Conservation (phyloP, 768 basidiomycete genomes). For the Hericium alpestre region DNA sequence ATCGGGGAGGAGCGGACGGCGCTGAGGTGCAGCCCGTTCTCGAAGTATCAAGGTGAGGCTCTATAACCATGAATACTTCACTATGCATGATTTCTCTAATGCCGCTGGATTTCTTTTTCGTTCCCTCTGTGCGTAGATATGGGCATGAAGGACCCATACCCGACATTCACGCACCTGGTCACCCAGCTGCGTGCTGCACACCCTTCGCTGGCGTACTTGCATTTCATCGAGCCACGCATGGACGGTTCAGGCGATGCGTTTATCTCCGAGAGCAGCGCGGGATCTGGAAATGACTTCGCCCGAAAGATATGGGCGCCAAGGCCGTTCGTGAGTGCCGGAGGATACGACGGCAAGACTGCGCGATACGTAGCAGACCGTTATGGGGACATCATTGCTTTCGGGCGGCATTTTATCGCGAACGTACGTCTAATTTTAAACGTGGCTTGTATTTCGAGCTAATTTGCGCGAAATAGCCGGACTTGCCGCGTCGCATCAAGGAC, state of each 20-base stretch:
- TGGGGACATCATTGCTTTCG: slow-evolving; percentile 19
- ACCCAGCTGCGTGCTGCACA: slow-evolving; percentile 26
- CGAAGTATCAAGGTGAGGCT: slow-evolving; percentile 20
- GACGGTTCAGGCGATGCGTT: background rate
- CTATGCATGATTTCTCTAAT: too few species aligned
- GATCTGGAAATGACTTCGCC: slow-evolving; percentile 10
- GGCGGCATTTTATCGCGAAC: slow-evolving; percentile 19
- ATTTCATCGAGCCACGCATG: slow-evolving; percentile 23
- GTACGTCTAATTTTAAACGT: slow-evolving; percentile 10
- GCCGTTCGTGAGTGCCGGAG: slow-evolving; percentile 16
- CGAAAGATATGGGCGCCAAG: slow-evolving; percentile 16
- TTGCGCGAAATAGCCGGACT: background rate
- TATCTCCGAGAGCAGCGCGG: slow-evolving; percentile 3
- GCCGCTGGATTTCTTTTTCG: too few species aligned
- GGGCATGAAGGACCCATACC: slow-evolving; percentile 43
- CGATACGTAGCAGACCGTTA: slow-evolving; percentile 13
- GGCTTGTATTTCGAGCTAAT: background rate
- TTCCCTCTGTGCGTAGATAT: slow-evolving; percentile 21
- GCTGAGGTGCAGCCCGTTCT: slow-evolving; percentile 29
- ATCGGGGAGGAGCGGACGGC: slow-evolving; percentile 32
- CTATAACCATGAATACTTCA: background rate
- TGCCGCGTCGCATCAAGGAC: background rate
- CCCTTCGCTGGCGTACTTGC: slow-evolving; percentile 32
- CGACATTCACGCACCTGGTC: slow-evolving; percentile 44
- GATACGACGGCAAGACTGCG: slow-evolving; percentile 15